A percentile compares a stretch with the other conserved stretches of the same genome.
These are phyloP conservation scores for Obba rivulosa DNA, from an alignment of 768 basidiomycete species.

Conservation along the genomic window DNA sequence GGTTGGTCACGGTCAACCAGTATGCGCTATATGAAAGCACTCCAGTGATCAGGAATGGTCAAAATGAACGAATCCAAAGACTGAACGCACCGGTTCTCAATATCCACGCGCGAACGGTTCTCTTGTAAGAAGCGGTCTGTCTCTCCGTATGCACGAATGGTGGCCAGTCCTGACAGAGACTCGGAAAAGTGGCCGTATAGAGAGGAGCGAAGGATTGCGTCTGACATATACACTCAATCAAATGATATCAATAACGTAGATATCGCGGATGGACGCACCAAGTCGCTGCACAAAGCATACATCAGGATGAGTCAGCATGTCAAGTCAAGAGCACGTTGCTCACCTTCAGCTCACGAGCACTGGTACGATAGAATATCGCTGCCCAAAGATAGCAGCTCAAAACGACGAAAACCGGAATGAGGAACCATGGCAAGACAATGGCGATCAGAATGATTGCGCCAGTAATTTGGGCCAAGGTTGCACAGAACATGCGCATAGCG, in stretches of 20 bases:
- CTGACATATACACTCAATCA: conserved; percentile 27
- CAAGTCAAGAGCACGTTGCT: neutral
- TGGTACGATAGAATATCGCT: conserved; percentile 79
- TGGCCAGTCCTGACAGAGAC: conserved; percentile 78
- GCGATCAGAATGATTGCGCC: conserved; percentile 78
- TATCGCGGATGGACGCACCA: conserved; percentile 43
- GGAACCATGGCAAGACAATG: conserved; percentile 78
- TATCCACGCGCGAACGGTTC: conserved; percentile 70
- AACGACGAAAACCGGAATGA: conserved; percentile 65
- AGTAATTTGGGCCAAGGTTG: conserved; percentile 57
- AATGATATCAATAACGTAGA: neutral
- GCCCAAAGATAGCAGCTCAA: conserved; percentile 59
- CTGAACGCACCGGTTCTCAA: conserved; percentile 65
- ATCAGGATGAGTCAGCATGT: conserved; percentile 1
- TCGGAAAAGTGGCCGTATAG: conserved; percentile 93
- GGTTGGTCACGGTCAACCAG: conserved; percentile 82
- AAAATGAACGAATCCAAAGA: neutral
- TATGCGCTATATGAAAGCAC: conserved; percentile 53
- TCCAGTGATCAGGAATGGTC: neutral
- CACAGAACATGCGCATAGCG: conserved; percentile 66
- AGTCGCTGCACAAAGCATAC: conserved; percentile 1
- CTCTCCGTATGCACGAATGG: conserved; percentile 87
- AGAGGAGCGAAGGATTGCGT: conserved; percentile 80
- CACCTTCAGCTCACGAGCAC: conserved; percentile 80
- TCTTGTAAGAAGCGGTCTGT: conserved; percentile 66